Conservation (phyloP, 2,329 filamentous ascomycete genomes). For the Talaromyces amestolkiae region DNA sequence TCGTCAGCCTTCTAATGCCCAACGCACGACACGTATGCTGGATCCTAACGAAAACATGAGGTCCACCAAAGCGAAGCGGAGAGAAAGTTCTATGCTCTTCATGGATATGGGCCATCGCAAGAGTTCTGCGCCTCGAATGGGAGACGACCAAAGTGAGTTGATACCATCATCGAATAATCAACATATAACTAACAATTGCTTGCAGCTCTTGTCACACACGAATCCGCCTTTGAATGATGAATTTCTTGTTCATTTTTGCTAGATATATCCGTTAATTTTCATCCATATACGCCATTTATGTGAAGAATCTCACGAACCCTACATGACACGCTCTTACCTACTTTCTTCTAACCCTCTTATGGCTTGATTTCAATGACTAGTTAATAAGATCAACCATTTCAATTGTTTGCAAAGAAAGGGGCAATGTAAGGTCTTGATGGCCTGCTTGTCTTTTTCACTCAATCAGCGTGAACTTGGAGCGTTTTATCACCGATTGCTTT, state of each 20-base stretch:
- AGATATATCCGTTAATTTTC: neutral
- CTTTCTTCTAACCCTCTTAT: neutral
- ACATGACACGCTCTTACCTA: slow-evolving; percentile 1
- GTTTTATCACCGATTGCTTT: slow-evolving; percentile 3
- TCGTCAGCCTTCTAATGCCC: slow-evolving; percentile 23
- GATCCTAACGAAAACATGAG: slow-evolving; percentile 38
- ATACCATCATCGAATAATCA: neutral
- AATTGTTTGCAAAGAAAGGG: neutral
- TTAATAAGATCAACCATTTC: neutral
- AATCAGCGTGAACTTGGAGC: slow-evolving; percentile 10
- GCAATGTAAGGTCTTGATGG: neutral
- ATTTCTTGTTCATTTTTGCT: neutral
- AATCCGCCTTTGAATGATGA: slow-evolving; percentile 21
- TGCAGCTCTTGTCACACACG: slow-evolving; percentile 20
- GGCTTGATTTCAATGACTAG: slow-evolving; percentile 7
- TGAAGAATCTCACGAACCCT: slow-evolving; percentile 9
- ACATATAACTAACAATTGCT: slow-evolving; percentile 4
- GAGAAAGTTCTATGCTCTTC: slow-evolving; percentile 50
- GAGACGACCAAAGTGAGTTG: slow-evolving; percentile 27
- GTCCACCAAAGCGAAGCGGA: slow-evolving; percentile 45
- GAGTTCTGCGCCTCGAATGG: slow-evolving; percentile 24
- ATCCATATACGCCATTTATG: slow-evolving; percentile 9
- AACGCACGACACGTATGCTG: slow-evolving; percentile 34
- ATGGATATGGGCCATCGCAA: slow-evolving; percentile 40
- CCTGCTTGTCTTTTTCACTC: neutral